phyloP scores from a whole-genome alignment of 345 rosid species.

The Tarenaya hassleriana region DNA sequence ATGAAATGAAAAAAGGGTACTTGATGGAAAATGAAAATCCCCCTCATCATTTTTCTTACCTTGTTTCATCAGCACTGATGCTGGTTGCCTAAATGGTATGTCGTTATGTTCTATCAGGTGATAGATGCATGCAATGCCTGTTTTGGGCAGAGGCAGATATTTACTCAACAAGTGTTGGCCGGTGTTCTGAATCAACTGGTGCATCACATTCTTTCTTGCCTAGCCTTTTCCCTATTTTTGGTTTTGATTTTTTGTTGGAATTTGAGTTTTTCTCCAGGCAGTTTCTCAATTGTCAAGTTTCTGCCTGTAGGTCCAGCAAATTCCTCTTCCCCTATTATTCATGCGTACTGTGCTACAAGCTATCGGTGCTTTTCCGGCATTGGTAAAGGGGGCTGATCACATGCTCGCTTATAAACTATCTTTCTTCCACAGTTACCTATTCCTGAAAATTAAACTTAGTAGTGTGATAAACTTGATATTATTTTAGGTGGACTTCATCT shows the following conservation, averaged over 20 bases:
- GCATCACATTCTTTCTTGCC: conserved; percentile 1
- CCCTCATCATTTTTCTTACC: not conserved
- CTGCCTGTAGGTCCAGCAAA: conserved; percentile 84
- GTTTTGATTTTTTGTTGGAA: not conserved
- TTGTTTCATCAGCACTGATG: conserved; percentile 13
- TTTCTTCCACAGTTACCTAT: not conserved
- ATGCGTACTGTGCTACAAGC: conserved; percentile 99
- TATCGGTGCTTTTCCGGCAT: conserved; percentile 88
- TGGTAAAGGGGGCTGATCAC: conserved; percentile 46
- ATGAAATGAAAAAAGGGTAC: conserved; percentile 7
- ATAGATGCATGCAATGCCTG: conserved; percentile 95
- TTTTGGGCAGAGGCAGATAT: conserved; percentile 77
- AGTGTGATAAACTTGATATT: conserved; percentile 13
- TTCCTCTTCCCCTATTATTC: conserved; percentile 93
- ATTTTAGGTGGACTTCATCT: conserved; percentile 70
- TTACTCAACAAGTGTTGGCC: conserved; percentile 93
- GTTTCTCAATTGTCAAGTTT: conserved; percentile 18
- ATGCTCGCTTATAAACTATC: conserved; percentile 14
- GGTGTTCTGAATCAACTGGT: conserved; percentile 97
- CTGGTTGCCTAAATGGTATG: conserved; percentile 17
- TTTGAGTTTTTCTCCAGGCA: not conserved
- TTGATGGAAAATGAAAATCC: conserved; percentile 8
- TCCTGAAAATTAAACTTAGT: not conserved
- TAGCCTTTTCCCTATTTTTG: not conserved
- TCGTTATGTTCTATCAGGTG: conserved; percentile 44